A percentile compares a stretch with the other conserved stretches of the same genome.
Evolutionary conservation across 768 basidiomycete species (phyloP).

Genomic region (Tulasnella calospora): DNA sequence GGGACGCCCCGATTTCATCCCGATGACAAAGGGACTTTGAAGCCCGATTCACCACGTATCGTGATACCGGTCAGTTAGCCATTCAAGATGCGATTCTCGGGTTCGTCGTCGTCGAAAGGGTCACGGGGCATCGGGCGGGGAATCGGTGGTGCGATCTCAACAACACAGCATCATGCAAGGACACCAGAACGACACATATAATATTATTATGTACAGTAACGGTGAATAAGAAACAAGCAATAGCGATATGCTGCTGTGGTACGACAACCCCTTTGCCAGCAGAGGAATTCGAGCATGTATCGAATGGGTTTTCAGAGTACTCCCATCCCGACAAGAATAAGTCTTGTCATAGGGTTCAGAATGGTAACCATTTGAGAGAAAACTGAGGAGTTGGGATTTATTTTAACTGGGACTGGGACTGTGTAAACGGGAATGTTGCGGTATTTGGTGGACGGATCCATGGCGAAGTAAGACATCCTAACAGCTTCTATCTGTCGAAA

Average conservation of each 20-base stretch:
- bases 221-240: background rate
- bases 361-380: background rate
- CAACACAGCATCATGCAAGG: background rate
- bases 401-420: slow-evolving; percentile 1
- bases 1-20: background rate
- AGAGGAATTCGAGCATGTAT: background rate
- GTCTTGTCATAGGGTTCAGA: background rate
- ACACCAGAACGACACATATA: background rate
- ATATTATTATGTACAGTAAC: background rate
- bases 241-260: background rate
- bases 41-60: background rate
- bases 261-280: too few species aligned
- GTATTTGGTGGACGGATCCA: background rate
- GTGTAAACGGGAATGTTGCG: background rate
- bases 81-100: background rate
- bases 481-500: too few species aligned
- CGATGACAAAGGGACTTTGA: background rate
- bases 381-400: background rate
- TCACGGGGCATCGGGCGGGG: background rate
- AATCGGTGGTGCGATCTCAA: background rate
- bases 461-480: background rate
- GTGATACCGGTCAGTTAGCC: background rate
- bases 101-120: background rate
- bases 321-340: background rate
- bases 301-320: background rate